Evolutionary conservation across 169 alveolate genomes (phyloP), one percentile per base, ranked within the genome.

Genomic region (Plasmodium sp.): DNA sequence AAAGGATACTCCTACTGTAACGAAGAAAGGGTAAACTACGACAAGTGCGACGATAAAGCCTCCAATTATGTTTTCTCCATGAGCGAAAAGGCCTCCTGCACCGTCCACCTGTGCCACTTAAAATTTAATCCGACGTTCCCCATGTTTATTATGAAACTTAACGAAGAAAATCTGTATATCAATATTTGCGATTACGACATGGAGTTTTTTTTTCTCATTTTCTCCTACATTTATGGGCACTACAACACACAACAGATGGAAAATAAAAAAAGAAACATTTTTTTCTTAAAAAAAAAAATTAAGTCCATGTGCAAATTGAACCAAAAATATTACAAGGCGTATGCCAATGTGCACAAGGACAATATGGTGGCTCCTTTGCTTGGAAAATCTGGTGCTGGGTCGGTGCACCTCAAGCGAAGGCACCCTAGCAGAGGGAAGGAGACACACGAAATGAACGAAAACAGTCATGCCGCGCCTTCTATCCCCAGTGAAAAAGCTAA

Each of bases 171-270:
- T 67, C 5, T 90, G 41, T 80, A 71, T 62, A 41, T 90, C 58
- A 90, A 90, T 81, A 81, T 90, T 34, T 90, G 94, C 51, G 94
- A 90, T 90, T 90, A 90, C 56, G 94, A 90, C 81, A 14, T 90
- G n/a, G 94, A 90, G 51, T 90, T 90, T 81, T 90, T 90, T 27
- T 90, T 80, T 51, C 41, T 71, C 41, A 90, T 80, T 48, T 90
- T 90, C 18, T 62, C 94, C 4, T 43, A 90, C 51, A 71, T 90
- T 41, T 90, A 80, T 67, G 92, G 83, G 22, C 94, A 90, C 73
- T 90, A 90, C 39, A 71, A 16, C 36, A 33, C 27, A 16, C 83
- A 81, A 34, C 83, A 90, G n/a, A 41, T 90, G 74, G 48, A 41
- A 62, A 56, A 45, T 72, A 90, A 71, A 90, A 90, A 90, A 48